Conservation (phyloP, 2,329 filamentous ascomycete genomes). For the Pseudogymnoascus sp. region DNA sequence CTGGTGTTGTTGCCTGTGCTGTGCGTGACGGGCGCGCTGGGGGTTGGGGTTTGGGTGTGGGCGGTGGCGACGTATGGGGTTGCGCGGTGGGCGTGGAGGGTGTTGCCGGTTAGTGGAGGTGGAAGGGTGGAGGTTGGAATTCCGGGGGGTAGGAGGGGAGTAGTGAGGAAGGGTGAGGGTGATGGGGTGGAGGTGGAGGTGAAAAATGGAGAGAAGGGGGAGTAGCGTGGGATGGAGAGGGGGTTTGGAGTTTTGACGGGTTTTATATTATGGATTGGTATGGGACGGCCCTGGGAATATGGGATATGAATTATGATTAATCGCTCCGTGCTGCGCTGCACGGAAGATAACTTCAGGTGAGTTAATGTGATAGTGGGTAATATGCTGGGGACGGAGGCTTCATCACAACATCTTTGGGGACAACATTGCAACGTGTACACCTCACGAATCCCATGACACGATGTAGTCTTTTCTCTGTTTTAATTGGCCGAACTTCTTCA, state of each 20-base stretch:
- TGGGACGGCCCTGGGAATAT: neutral
- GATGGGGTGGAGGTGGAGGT: conserved; percentile 16
- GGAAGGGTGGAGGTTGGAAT: conserved; percentile 18
- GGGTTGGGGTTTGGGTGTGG: conserved; percentile 62
- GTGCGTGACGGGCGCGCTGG: conserved; percentile 57
- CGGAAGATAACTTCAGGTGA: neutral
- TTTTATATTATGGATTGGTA: neutral
- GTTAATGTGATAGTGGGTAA: neutral
- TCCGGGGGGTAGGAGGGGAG: conserved; percentile 20
- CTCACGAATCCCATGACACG: neutral
- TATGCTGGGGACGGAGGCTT: neutral
- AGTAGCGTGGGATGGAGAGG: neutral
- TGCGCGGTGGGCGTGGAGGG: conserved; percentile 41
- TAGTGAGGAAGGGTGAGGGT: conserved; percentile 20
- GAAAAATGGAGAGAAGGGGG: neutral
- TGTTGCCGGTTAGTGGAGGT: conserved; percentile 21
- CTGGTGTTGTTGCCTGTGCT: conserved; percentile 63
- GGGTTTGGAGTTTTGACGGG: neutral
- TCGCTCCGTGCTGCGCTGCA: neutral
- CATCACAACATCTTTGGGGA: neutral
- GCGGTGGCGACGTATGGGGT: conserved; percentile 52
- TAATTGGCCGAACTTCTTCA: neutral
- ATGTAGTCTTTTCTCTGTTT: neutral
- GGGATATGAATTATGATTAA: neutral
- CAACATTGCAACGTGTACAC: neutral